Evolutionary conservation across 306 rosid species (phyloP).

Genomic region (Begonia masoniana): DNA sequence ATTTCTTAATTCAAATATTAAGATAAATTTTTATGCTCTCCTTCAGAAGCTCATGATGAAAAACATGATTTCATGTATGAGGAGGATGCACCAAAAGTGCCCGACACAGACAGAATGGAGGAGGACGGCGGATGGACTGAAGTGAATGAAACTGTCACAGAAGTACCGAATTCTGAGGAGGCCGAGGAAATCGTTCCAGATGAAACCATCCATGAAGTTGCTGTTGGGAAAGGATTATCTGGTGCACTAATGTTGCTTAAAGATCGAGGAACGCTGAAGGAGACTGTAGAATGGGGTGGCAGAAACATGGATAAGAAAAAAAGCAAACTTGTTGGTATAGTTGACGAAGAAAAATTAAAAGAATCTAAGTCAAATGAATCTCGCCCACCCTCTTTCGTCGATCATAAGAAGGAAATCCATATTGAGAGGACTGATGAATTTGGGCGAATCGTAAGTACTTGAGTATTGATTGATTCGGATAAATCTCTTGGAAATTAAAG

Average conservation of each 20-base stretch:
- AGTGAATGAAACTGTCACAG: slow-evolving; percentile 45
- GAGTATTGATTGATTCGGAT: too few species aligned
- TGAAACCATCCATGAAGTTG: slow-evolving; percentile 83
- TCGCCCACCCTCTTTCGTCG: slow-evolving; percentile 33
- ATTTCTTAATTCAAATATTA: too few species aligned
- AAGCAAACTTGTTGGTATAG: slow-evolving; percentile 78
- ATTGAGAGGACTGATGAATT: slow-evolving; percentile 90
- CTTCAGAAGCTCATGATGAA: slow-evolving; percentile 74
- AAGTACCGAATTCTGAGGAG: slow-evolving; percentile 38
- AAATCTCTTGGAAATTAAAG: too few species aligned
- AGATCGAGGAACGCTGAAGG: slow-evolving; percentile 89
- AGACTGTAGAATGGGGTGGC: slow-evolving; percentile 93
- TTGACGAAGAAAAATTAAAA: slow-evolving; percentile 52
- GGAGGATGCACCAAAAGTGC: slow-evolving; percentile 43
- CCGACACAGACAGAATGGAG: slow-evolving; percentile 33
- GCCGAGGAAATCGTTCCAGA: slow-evolving; percentile 53
- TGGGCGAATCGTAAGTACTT: slow-evolving; percentile 78
- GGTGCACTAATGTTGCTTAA: slow-evolving; percentile 78
- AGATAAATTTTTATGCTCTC: background rate
- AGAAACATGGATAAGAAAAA: slow-evolving; percentile 99
- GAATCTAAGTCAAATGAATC: slow-evolving; percentile 27
- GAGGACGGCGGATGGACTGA: slow-evolving; percentile 85
- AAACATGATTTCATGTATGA: slow-evolving; percentile 86
- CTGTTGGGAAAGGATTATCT: slow-evolving; percentile 82
- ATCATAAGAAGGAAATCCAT: slow-evolving; percentile 63